Conservation (phyloP, 768 basidiomycete species). For the Kwoniella mangroviensis region DNA sequence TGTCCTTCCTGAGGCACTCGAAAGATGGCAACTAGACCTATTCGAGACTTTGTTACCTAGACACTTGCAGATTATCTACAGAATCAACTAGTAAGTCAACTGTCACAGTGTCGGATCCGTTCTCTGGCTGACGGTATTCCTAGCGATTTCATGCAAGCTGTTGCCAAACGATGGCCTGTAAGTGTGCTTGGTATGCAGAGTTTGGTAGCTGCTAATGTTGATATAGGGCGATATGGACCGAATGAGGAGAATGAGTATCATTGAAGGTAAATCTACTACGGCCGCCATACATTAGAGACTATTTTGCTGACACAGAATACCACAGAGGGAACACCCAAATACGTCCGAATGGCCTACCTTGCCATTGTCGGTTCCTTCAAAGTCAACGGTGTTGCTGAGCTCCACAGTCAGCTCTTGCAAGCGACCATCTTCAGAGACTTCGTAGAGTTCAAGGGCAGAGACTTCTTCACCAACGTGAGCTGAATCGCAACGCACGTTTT, state of each 20-base stretch:
- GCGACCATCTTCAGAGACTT: conserved; percentile 71
- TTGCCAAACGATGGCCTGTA: conserved; percentile 84
- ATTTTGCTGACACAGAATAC: background rate
- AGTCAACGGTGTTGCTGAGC: conserved; percentile 90
- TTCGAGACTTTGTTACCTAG: conserved; percentile 82
- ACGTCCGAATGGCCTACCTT: conserved; percentile 70
- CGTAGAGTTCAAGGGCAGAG: conserved; percentile 85
- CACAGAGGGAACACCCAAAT: conserved; percentile 77
- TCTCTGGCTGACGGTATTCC: conserved; percentile 18
- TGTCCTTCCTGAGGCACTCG: conserved; percentile 72
- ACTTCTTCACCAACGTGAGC: conserved; percentile 61
- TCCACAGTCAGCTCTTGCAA: conserved; percentile 86
- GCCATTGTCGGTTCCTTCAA: conserved; percentile 73
- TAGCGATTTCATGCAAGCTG: conserved; percentile 63
- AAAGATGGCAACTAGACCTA: conserved; percentile 89
- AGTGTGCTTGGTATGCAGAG: background rate
- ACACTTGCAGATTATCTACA: conserved; percentile 57
- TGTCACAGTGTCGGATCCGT: background rate
- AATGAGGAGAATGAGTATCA: conserved; percentile 84
- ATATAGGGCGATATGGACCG: conserved; percentile 69
- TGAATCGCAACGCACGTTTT: conserved; percentile 51
- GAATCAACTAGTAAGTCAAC: conserved; percentile 42
- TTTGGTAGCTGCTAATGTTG: background rate
- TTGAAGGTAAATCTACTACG: conserved; percentile 68
- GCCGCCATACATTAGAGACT: background rate